Conservation (phyloP, 129 eudicot genomes). For the Pseudognaphalium luteoalbum region DNA sequence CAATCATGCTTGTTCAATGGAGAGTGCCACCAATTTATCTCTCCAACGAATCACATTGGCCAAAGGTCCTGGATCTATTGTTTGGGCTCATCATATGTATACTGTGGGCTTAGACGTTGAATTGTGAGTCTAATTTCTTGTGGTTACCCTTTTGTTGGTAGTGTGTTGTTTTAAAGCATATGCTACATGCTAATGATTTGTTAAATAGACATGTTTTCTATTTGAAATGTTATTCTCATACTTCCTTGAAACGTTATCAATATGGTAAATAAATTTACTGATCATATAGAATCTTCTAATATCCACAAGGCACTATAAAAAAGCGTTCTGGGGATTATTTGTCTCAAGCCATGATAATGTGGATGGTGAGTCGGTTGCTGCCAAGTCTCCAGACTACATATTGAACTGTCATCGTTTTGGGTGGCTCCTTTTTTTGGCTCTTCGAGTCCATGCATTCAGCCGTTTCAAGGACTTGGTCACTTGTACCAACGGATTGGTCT, state of each 20-base stretch:
- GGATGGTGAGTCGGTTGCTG: constrained; percentile 38
- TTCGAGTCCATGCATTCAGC: constrained; percentile 80
- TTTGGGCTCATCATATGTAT: no score
- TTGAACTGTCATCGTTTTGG: constrained; percentile 77
- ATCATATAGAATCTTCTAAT: neutral
- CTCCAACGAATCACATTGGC: no score
- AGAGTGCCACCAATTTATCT: no score
- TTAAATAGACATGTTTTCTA: neutral
- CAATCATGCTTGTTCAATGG: no score
- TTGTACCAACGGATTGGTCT: constrained; percentile 82
- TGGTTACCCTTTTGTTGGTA: neutral
- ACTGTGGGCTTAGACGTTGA: no score
- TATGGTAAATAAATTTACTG: neutral
- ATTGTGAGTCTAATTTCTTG: neutral
- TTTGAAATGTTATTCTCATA: constrained; percentile 5
- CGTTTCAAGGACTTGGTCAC: constrained; percentile 86
- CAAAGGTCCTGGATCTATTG: no score
- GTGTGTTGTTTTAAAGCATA: constrained; percentile 11
- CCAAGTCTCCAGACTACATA: constrained; percentile 30
- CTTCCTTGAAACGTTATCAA: neutral
- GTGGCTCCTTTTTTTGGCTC: constrained; percentile 93
- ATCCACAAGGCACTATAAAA: constrained; percentile 64
- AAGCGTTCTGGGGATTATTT: constrained; percentile 58
- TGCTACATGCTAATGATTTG: neutral
- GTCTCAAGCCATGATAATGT: constrained; percentile 36